Base-by-base conservation (phyloP, 352 stramenopile genomes). In the Phytophthora syringae region DNA sequence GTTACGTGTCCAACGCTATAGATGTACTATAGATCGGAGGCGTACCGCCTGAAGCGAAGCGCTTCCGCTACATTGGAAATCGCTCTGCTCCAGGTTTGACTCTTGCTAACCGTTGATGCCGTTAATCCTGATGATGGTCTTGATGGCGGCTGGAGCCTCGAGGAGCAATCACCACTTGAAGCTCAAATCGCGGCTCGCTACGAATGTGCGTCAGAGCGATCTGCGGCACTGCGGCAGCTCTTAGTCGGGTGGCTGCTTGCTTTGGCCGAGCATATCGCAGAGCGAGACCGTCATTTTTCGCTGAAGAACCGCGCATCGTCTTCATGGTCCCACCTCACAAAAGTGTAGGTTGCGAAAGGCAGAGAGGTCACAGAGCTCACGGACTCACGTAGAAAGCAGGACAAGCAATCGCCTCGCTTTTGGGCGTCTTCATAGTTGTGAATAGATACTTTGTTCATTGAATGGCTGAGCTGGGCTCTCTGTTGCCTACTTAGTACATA, bases 401-500 rank as follows among this genome's bases (percentile, higher is more conserved):
- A n/a, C n/a, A n/a, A n/a, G n/a, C n/a, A n/a, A n/a, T n/a, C n/a
- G n/a, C n/a, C n/a, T n/a, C n/a, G n/a, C n/a, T n/a, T n/a, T n/a
- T n/a, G n/a, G n/a, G n/a, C n/a, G n/a, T n/a, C n/a, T n/a, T n/a
- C n/a, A n/a, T n/a, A n/a, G n/a, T n/a, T n/a, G n/a, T n/a, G n/a
- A n/a, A n/a, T n/a, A 39, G 32, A 39, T 39, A 39, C 32, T 39
- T 39, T 4, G 32, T 39, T 12, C 12, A 39, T 39, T 39, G 12
- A 39, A n/a, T n/a, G n/a, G n/a, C n/a, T n/a, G n/a, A n/a, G n/a
- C n/a, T n/a, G n/a, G n/a, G n/a, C n/a, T n/a, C n/a, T n/a, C n/a
- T n/a, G n/a, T n/a, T n/a, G n/a, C n/a, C n/a, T n/a, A n/a, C n/a
- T 39, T 65, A 70, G 32, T 54, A 50, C 18, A 50, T 59, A 4